Evolutionary conservation across 1,284 basidiomycete species (phyloP).

Genomic region (Rhizopogon hawkerae): DNA sequence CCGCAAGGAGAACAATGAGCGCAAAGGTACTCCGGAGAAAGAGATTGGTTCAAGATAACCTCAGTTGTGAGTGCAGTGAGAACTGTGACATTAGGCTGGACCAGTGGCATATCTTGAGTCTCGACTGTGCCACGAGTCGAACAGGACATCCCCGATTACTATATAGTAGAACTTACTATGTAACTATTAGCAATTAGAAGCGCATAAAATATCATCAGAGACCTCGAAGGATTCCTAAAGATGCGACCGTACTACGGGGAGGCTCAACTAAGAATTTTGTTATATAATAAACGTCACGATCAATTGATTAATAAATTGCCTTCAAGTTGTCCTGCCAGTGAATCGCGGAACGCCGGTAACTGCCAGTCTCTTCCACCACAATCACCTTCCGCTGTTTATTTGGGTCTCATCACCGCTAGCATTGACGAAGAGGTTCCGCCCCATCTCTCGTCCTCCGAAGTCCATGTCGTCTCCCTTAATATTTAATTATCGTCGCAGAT

Average conservation of each 20-base stretch:
- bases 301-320: too few relatives aligned
- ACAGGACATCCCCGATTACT: too few relatives aligned
- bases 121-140: too few relatives aligned
- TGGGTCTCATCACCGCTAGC: neutral
- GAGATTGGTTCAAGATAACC: too few relatives aligned
- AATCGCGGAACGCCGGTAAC: neutral
- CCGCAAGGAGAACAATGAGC: too few relatives aligned
- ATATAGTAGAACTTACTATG: neutral
- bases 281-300: conserved; percentile 1
- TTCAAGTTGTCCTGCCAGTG: too few relatives aligned
- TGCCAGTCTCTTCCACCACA: conserved; percentile 1
- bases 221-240: neutral
- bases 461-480: conserved; percentile 34
- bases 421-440: conserved; percentile 10
- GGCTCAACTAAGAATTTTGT: neutral
- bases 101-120: too few relatives aligned
- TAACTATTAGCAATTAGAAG: neutral
- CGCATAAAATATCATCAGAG: too few relatives aligned
- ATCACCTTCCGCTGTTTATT: neutral
- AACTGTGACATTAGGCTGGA: too few relatives aligned
- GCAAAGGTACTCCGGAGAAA: too few relatives aligned
- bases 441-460: conserved; percentile 8
- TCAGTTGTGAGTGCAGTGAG: too few relatives aligned
- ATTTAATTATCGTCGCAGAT: conserved; percentile 41
- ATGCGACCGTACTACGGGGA: too few relatives aligned